Evolutionary conservation across 208 protist species (phyloP).

Genomic region (Crithidia mellificae): DNA sequence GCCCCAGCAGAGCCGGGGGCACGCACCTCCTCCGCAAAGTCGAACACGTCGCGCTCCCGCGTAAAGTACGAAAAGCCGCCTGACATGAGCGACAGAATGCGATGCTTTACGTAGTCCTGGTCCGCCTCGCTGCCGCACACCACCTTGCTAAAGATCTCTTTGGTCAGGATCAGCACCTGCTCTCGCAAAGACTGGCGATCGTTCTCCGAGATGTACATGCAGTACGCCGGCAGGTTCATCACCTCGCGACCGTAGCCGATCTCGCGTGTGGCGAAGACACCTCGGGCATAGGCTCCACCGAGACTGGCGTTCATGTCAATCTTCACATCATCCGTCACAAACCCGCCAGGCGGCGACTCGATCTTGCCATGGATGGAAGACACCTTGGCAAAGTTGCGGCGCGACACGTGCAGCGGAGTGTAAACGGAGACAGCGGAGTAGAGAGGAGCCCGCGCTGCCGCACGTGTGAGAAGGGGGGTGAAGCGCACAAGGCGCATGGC

Average conservation of each 20-base stretch:
- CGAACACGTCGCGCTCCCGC: slow-evolving; percentile 83
- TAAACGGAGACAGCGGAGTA: neutral
- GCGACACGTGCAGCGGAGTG: slow-evolving; percentile 2
- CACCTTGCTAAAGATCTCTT: slow-evolving; percentile 69
- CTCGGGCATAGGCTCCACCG: slow-evolving; percentile 74
- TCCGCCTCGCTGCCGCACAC: slow-evolving; percentile 63
- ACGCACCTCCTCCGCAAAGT: slow-evolving; percentile 81
- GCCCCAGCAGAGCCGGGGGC: slow-evolving; percentile 55
- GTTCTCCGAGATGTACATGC: slow-evolving; percentile 77
- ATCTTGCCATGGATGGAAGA: slow-evolving; percentile 74
- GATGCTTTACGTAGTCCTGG: slow-evolving; percentile 71
- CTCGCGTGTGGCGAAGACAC: slow-evolving; percentile 72
- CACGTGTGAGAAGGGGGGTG: neutral
- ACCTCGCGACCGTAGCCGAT: slow-evolving; percentile 81
- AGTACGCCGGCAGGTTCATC: slow-evolving; percentile 79
- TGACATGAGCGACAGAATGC: slow-evolving; percentile 79
- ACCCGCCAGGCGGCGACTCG: slow-evolving; percentile 58
- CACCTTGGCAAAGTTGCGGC: slow-evolving; percentile 57
- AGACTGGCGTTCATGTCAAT: slow-evolving; percentile 79
- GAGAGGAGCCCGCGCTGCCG: neutral
- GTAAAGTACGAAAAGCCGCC: slow-evolving; percentile 86
- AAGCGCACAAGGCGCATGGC: slow-evolving; percentile 9
- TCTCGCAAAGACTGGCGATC: slow-evolving; percentile 54
- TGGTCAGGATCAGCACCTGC: slow-evolving; percentile 77
- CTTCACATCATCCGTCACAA: slow-evolving; percentile 75